These are phyloP conservation scores for Xylaria sp. DNA, from an alignment of 2,329 filamentous ascomycete genomes.

Conservation along the genomic window DNA sequence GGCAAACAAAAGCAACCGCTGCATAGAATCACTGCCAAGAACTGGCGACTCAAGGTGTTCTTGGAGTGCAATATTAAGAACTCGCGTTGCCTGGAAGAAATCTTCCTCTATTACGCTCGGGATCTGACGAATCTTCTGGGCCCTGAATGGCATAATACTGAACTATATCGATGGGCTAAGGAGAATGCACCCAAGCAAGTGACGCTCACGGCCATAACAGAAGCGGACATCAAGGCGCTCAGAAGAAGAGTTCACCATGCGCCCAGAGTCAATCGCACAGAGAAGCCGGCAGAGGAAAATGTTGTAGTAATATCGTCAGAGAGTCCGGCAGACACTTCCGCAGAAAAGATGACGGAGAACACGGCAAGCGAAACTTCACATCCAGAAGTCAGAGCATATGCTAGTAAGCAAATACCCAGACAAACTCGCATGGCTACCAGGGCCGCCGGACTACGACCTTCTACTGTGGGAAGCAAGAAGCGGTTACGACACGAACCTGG, in stretches of 20 bases:
- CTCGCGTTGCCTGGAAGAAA: slow-evolving; percentile 34
- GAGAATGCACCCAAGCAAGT: slow-evolving; percentile 28
- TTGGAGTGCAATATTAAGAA: slow-evolving; percentile 38
- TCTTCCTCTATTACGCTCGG: slow-evolving; percentile 42
- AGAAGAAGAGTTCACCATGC: slow-evolving; percentile 26
- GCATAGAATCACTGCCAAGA: slow-evolving; percentile 24
- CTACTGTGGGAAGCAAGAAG: slow-evolving; percentile 39
- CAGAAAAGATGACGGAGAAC: not conserved
- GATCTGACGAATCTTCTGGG: slow-evolving; percentile 32
- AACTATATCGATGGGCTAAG: slow-evolving; percentile 30
- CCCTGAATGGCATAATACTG: slow-evolving; percentile 30
- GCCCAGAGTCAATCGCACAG: slow-evolving; percentile 2
- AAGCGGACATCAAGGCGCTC: slow-evolving; percentile 25
- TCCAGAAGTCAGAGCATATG: slow-evolving; percentile 14
- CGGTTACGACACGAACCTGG: slow-evolving; percentile 34
- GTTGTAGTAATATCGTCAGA: not conserved
- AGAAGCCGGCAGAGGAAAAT: not conserved
- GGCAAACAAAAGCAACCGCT: slow-evolving; percentile 30
- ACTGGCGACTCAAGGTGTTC: slow-evolving; percentile 32
- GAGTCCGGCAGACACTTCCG: not conserved
- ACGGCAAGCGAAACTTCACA: slow-evolving; percentile 17
- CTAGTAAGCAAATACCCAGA: slow-evolving; percentile 23
- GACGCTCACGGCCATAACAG: slow-evolving; percentile 25
- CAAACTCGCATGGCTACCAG: slow-evolving; percentile 40
- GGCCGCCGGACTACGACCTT: slow-evolving; percentile 41